Percentiles rank a stretch among this genome's conserved stretches.
Evolutionary conservation across 768 basidiomycete genomes (phyloP).

Genomic region (Leccinum obscurum): DNA sequence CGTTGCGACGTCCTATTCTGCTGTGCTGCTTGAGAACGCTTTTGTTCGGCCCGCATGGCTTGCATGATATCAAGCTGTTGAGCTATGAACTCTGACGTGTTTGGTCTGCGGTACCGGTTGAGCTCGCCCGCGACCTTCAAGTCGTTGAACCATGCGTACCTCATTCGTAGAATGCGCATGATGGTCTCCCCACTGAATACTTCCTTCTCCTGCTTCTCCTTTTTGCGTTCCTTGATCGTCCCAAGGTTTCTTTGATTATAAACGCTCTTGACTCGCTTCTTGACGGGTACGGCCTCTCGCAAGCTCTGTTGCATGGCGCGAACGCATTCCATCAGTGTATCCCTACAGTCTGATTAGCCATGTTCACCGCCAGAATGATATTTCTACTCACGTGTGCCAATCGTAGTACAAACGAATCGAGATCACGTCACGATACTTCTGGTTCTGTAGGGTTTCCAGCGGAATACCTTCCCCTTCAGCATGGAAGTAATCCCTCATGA

Average conservation of each 20-base stretch:
- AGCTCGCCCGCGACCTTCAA: slow-evolving; percentile 1
- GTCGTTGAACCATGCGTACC: slow-evolving; percentile 48
- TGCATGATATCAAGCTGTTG: slow-evolving; percentile 84
- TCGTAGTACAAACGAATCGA: slow-evolving; percentile 95
- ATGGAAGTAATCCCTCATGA: slow-evolving; percentile 93
- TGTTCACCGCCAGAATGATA: slow-evolving; percentile 4
- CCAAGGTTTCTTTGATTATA: slow-evolving; percentile 92
- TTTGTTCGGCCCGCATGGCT: slow-evolving; percentile 81
- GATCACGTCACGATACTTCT: slow-evolving; percentile 90
- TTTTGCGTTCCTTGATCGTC: slow-evolving; percentile 92
- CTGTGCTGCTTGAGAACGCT: slow-evolving; percentile 63
- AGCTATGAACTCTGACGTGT: slow-evolving; percentile 82
- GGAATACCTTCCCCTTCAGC: slow-evolving; percentile 91
- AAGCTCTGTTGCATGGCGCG: slow-evolving; percentile 91
- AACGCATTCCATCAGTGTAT: slow-evolving; percentile 90
- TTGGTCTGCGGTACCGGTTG: slow-evolving; percentile 47
- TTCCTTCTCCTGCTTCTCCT: slow-evolving; percentile 79
- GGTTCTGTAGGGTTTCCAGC: slow-evolving; percentile 83
- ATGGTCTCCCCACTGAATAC: slow-evolving; percentile 84
- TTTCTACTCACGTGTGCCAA: slow-evolving; percentile 75
- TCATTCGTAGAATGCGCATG: slow-evolving; percentile 92
- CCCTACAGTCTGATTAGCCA: slow-evolving; percentile 42
- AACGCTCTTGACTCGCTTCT: slow-evolving; percentile 91
- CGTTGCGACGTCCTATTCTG: slow-evolving; percentile 62
- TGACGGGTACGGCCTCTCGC: slow-evolving; percentile 68